A percentile compares a stretch with the other conserved stretches of the same genome.
Conservation (phyloP, 208 protist species). For the Phytomonas francai region DNA sequence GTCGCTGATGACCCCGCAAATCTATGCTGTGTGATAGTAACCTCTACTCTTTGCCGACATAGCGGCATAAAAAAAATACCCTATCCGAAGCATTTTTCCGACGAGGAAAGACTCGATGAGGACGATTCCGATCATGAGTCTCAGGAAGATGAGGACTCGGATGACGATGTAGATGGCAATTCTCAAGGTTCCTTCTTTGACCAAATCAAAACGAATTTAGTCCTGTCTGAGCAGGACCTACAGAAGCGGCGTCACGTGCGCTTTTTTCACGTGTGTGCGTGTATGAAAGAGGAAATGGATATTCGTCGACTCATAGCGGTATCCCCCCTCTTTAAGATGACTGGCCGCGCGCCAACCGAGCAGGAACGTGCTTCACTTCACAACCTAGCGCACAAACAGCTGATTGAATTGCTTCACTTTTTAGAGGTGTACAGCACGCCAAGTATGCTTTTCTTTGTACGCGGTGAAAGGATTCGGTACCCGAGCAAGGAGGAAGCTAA, state of each 20-base stretch:
- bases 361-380: constrained; percentile 47
- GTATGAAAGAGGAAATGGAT: constrained; percentile 55
- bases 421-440: constrained; percentile 68
- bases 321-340: constrained; percentile 44
- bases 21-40: constrained; percentile 68
- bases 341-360: constrained; percentile 37
- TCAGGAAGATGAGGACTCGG: constrained; percentile 13
- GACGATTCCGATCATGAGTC: constrained; percentile 13
- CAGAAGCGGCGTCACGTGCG: constrained; percentile 52
- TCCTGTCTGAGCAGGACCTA: background rate
- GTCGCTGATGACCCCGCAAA: constrained; percentile 48
- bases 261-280: constrained; percentile 78
- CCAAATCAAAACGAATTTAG: constrained; percentile 23
- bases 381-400: constrained; percentile 43
- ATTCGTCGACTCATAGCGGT: constrained; percentile 47
- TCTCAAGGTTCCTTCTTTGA: constrained; percentile 18
- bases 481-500: constrained; percentile 17
- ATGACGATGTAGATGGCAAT: constrained; percentile 25
- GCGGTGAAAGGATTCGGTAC: constrained; percentile 51
- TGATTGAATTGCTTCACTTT: constrained; percentile 47
- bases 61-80: constrained; percentile 44
- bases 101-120: background rate
- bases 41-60: constrained; percentile 64
- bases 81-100: constrained; percentile 27
- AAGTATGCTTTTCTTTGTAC: constrained; percentile 68